Conservation (phyloP, 129 eudicot genomes). For the Flaveria sonorensis region DNA sequence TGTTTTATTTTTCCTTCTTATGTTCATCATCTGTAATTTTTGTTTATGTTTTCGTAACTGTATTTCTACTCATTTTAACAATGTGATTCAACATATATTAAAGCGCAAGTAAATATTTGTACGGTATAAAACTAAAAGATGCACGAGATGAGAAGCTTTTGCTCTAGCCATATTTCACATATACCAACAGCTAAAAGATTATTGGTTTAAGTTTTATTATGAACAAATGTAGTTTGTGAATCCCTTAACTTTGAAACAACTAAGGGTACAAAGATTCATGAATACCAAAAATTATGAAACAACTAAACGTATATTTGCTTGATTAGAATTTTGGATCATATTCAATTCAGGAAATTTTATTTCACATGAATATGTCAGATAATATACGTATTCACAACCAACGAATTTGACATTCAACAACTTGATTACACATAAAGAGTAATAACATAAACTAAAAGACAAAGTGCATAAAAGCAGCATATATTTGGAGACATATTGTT, state of each 20-base stretch:
- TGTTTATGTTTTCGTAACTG: neutral
- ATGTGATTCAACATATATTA: neutral
- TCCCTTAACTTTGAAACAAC: too few species aligned
- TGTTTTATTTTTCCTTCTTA: too few species aligned
- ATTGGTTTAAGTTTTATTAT: neutral
- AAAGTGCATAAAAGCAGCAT: neutral
- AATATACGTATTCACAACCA: neutral
- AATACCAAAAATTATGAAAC: neutral
- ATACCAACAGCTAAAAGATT: neutral
- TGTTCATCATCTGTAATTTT: too few species aligned
- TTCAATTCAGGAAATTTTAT: neutral
- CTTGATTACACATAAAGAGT: neutral
- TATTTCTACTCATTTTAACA: too few species aligned
- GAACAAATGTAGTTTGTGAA: neutral
- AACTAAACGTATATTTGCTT: neutral
- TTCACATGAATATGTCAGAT: neutral
- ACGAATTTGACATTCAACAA: slow-evolving; percentile 8
- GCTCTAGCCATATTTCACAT: neutral
- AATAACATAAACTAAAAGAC: neutral
- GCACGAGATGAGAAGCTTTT: too few species aligned
- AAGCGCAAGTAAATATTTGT: too few species aligned
- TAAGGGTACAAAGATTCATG: neutral
- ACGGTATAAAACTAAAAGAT: too few species aligned
- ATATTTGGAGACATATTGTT: neutral
- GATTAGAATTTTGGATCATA: neutral